Percentiles rank a stretch among this genome's conserved stretches.
These are phyloP conservation scores for Angophora floribunda DNA, from an alignment of 345 rosid species.

Conservation along the genomic window DNA sequence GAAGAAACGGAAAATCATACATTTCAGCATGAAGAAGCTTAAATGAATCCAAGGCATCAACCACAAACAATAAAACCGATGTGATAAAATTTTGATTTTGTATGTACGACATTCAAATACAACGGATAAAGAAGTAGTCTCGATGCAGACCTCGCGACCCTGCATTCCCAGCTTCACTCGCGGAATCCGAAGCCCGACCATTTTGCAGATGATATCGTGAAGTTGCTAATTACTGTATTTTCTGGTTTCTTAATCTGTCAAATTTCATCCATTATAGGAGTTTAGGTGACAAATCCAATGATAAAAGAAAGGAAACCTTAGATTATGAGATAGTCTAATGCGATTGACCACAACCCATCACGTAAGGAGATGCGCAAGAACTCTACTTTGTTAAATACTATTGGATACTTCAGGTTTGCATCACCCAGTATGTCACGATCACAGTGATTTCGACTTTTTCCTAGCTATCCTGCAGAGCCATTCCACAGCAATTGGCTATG, in stretches of 20 bases:
- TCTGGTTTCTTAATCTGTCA: background rate
- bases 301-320: background rate
- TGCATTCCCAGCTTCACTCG: slow-evolving; percentile 6
- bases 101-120: too few species aligned
- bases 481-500: too few species aligned
- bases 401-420: background rate
- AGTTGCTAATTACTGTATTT: background rate
- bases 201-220: background rate
- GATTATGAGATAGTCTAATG: background rate
- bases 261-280: background rate
- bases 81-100: too few species aligned
- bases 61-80: background rate
- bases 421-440: background rate
- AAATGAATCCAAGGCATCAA: background rate
- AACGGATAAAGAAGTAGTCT: too few species aligned
- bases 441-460: too few species aligned
- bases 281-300: background rate
- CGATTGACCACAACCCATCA: background rate
- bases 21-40: background rate
- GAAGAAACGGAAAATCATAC: background rate
- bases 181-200: slow-evolving; percentile 2
- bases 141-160: background rate
- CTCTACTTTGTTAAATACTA: too few species aligned
- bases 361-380: background rate
- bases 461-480: too few species aligned